phyloP scores from a whole-genome alignment of 305 asterid genomes.

The Andrographis paniculata region DNA sequence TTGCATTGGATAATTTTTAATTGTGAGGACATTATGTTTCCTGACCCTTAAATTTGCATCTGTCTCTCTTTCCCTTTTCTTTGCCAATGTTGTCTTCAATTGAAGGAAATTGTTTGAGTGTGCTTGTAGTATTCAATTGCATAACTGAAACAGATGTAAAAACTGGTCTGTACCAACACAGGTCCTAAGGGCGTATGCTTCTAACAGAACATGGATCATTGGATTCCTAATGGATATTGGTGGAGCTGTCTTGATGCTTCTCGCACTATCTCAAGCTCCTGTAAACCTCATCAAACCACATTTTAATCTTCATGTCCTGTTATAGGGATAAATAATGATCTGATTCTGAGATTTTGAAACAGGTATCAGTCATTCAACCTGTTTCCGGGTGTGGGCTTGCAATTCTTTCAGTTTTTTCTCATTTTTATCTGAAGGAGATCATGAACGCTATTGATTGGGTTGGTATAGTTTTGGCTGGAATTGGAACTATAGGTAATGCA shows the following conservation, averaged over 20 bases:
- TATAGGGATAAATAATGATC: constrained; percentile 4
- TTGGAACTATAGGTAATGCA: constrained; percentile 95
- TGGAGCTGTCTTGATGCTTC: constrained; percentile 90
- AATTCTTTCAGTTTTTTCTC: constrained; percentile 92
- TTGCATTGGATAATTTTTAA: too few relatives aligned
- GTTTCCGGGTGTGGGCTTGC: constrained; percentile 99
- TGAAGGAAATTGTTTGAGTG: too few relatives aligned
- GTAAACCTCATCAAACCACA: neutral
- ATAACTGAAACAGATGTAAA: neutral
- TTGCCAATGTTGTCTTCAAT: too few relatives aligned
- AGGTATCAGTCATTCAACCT: constrained; percentile 99
- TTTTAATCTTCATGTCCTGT: neutral
- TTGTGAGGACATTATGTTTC: too few relatives aligned
- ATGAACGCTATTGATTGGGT: constrained; percentile 96
- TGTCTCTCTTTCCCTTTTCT: too few relatives aligned
- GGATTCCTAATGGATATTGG: constrained; percentile 93
- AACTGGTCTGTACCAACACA: constrained; percentile 26
- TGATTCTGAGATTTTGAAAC: constrained; percentile 12
- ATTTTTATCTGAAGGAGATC: constrained; percentile 91
- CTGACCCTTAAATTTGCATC: too few relatives aligned
- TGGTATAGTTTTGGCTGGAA: constrained; percentile 84
- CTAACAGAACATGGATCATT: constrained; percentile 70
- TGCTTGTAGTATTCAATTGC: neutral
- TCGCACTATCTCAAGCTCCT: constrained; percentile 93
- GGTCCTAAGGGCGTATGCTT: constrained; percentile 91